These are phyloP conservation scores for Marasmius oreades DNA, from an alignment of 1,284 basidiomycete species.

Conservation along the genomic window DNA sequence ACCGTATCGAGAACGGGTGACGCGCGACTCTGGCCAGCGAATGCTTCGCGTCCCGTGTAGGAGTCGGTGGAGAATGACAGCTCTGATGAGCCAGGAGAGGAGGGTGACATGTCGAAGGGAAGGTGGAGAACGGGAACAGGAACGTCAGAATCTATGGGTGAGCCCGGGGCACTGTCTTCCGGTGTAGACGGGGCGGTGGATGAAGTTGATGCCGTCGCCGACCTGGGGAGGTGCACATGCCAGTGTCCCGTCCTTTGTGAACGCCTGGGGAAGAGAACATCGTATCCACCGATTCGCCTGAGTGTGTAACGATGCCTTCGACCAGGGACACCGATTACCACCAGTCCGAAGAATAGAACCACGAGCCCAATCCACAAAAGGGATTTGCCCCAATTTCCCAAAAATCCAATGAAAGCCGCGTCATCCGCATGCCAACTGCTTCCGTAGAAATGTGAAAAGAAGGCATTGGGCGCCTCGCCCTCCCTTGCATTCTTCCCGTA, in stretches of 20 bases:
- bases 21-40: conserved; percentile 25
- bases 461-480: conserved; percentile 84
- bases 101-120: conserved; percentile 52
- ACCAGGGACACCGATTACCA: conserved; percentile 55
- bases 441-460: conserved; percentile 95
- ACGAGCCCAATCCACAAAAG: conserved; percentile 81
- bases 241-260: conserved; percentile 65
- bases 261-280: conserved; percentile 70
- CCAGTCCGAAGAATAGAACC: conserved; percentile 66
- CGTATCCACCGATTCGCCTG: conserved; percentile 66
- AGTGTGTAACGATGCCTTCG: conserved; percentile 58
- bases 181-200: conserved; percentile 49
- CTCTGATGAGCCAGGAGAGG: conserved; percentile 54
- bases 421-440: conserved; percentile 97
- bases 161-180: conserved; percentile 35
- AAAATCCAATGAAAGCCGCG: conserved; percentile 88
- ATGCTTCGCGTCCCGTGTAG: conserved; percentile 20
- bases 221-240: conserved; percentile 66
- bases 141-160: conserved; percentile 50
- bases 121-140: conserved; percentile 63
- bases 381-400: conserved; percentile 81
- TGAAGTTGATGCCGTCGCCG: conserved; percentile 45
- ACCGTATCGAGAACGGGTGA: conserved; percentile 47
- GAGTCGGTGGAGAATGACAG: conserved; percentile 37
- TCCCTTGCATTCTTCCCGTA: conserved; percentile 95